Evolutionary conservation across 2,329 filamentous ascomycete species (phyloP), one percentile per base, ranked within the genome.

Genomic region (Phoma herbarum): DNA sequence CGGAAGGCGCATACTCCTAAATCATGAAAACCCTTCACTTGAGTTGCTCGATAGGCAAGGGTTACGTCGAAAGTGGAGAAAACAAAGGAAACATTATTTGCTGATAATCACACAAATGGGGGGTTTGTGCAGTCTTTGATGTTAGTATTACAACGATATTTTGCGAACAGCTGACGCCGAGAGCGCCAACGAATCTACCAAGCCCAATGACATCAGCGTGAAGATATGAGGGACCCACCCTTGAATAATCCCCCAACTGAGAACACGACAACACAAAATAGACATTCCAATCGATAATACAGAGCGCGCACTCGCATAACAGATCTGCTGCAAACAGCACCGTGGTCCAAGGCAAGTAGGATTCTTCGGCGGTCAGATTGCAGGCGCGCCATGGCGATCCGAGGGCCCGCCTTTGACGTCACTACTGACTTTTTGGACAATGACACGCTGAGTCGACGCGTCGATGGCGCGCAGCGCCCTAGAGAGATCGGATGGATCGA

Each of bases 321-420:
- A 35, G 16, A 6, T n/a, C 16, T n/a, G 8, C 16, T 35, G 5
- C 16, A 35, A 7, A 31, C 29, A 31, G 29, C 14, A 12, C 29
- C 29, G 31, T n/a, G 31, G 6, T n/a, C 16, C 9, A 35, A 7
- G 12, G 31, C 31, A 35, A 39, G 35, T n/a, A 51, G 20, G 18
- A n/a, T 4, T 18, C 29, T 22, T 33, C n/a, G n/a, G 35, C 10
- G n/a, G 10, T 6, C n/a, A 33, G 31, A 53, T 46, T 20, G 45
- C 39, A 53, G 20, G 33, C 39, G 22, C 33, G 22, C 50, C 39
- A 23, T 9, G 20, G 26, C 45, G 28, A 42, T 50, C 26, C 11
- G 3, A 10, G 20, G 18, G 18, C 37, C 39, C 39, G 29, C n/a
- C 39, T 33, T 41, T 59, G 56, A 59, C 56, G 56, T 59, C 56